These are phyloP conservation scores for Selaginella tamariscina DNA, from an alignment of 75 land plant genomes.

Conservation along the genomic window DNA sequence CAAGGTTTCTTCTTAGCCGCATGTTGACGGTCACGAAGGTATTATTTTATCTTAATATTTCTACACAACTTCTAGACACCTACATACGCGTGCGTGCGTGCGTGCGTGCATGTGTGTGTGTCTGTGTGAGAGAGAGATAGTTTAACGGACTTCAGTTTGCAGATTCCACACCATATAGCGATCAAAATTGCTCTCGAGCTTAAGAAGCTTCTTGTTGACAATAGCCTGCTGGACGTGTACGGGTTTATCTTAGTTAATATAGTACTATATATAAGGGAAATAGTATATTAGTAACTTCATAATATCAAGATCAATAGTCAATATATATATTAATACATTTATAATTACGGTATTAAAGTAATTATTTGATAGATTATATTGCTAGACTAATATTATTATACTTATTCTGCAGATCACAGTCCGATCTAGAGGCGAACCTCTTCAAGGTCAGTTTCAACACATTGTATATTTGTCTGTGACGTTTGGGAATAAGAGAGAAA, in stretches of 20 bases:
- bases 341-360: too few relatives aligned
- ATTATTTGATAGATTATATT: too few relatives aligned
- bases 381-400: not conserved
- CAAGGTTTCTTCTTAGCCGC: constrained; percentile 70
- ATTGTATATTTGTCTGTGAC: too few relatives aligned
- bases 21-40: constrained; percentile 93
- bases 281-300: too few relatives aligned
- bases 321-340: too few relatives aligned
- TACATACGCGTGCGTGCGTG: too few relatives aligned
- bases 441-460: constrained; percentile 62
- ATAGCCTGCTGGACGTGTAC: constrained; percentile 94
- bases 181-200: constrained; percentile 89
- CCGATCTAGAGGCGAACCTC: constrained; percentile 89
- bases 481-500: too few relatives aligned
- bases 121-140: too few relatives aligned
- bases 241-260: constrained; percentile 14
- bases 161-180: constrained; percentile 98
- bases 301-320: too few relatives aligned
- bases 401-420: constrained; percentile 64
- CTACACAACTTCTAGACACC: not conserved
- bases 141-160: constrained; percentile 8
- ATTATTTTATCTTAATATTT: not conserved
- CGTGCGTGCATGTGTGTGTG: too few relatives aligned
- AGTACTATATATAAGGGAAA: too few relatives aligned
- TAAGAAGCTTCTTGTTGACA: constrained; percentile 85